Percentiles rank a stretch among this genome's conserved stretches.
These are phyloP conservation scores for Xylaria hypoxylon DNA, from an alignment of 2,329 filamentous ascomycete species.

Conservation along the genomic window DNA sequence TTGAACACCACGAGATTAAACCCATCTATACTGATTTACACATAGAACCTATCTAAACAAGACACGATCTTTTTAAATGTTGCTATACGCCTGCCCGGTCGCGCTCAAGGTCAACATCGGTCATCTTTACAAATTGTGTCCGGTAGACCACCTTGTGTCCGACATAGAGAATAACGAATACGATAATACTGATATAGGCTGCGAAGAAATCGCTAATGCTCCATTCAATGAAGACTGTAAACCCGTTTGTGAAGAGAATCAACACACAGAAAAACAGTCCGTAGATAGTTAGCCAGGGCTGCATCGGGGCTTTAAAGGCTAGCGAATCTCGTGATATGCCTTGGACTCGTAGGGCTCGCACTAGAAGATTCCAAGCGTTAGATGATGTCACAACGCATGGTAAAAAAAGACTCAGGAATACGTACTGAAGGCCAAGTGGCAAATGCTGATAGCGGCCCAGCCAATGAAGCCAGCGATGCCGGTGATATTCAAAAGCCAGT, in stretches of 20 bases:
- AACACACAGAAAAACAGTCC: slow-evolving; percentile 73
- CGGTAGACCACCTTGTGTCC: slow-evolving; percentile 67
- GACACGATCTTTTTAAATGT: not conserved
- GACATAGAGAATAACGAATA: slow-evolving; percentile 70
- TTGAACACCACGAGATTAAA: no score
- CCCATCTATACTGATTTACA: no score
- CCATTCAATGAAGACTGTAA: slow-evolving; percentile 75
- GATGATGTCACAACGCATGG: not conserved
- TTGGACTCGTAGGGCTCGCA: slow-evolving; percentile 67
- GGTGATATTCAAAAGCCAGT: slow-evolving; percentile 79
- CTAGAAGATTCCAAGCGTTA: not conserved
- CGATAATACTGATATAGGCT: slow-evolving; percentile 71
- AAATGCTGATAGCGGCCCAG: slow-evolving; percentile 74
- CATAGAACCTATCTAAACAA: slow-evolving; percentile 7
- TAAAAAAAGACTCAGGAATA: not conserved
- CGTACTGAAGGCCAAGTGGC: slow-evolving; percentile 70
- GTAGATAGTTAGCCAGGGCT: slow-evolving; percentile 74
- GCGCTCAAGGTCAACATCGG: slow-evolving; percentile 48
- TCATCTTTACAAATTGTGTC: slow-evolving; percentile 44
- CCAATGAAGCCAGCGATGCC: slow-evolving; percentile 76
- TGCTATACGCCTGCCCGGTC: slow-evolving; percentile 40
- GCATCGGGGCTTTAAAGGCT: slow-evolving; percentile 70
- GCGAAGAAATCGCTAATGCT: slow-evolving; percentile 70
- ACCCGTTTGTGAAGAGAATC: slow-evolving; percentile 76
- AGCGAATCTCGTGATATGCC: slow-evolving; percentile 67